Evolutionary conservation across 805 yeast species (phyloP).

Genomic region (Priceomyces carsonii): DNA sequence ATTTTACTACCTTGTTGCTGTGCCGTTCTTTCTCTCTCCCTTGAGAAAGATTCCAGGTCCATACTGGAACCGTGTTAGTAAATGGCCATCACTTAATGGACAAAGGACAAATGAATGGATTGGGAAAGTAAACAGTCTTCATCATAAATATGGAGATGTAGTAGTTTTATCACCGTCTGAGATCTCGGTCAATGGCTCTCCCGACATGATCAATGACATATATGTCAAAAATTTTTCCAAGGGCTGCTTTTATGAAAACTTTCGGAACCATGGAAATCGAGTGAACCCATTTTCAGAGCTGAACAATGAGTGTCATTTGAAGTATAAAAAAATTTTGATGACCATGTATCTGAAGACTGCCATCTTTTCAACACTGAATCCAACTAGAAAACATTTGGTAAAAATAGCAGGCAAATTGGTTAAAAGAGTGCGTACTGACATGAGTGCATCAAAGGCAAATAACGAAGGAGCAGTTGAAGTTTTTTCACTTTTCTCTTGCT

Average conservation of each 20-base stretch:
- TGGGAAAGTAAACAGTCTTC: constrained; percentile 46
- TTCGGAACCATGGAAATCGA: constrained; percentile 53
- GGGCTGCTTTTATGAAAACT: constrained; percentile 57
- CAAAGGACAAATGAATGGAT: constrained; percentile 49
- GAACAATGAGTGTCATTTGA: constrained; percentile 47
- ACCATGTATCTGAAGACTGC: constrained; percentile 34
- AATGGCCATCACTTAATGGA: constrained; percentile 30
- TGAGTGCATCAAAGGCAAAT: constrained; percentile 33
- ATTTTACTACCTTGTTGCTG: constrained; percentile 35
- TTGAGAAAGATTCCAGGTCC: constrained; percentile 61
- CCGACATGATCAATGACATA: constrained; percentile 51
- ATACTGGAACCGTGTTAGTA: constrained; percentile 45
- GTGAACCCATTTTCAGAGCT: constrained; percentile 59
- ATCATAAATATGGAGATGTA: constrained; percentile 58
- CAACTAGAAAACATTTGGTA: constrained; percentile 24
- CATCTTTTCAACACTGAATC: constrained; percentile 27
- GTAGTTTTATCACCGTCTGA: constrained; percentile 63
- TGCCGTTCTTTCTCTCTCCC: constrained; percentile 52
- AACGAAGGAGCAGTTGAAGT: constrained; percentile 47
- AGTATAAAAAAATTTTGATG: constrained; percentile 30
- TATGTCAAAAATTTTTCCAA: constrained; percentile 60
- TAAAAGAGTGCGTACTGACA: constrained; percentile 22
- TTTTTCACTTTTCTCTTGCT: constrained; percentile 58
- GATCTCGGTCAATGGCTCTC: constrained; percentile 54
- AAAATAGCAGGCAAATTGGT: constrained; percentile 28